phyloP scores from a whole-genome alignment of 139 green algal genomes.

The Picochlorum sp. region DNA sequence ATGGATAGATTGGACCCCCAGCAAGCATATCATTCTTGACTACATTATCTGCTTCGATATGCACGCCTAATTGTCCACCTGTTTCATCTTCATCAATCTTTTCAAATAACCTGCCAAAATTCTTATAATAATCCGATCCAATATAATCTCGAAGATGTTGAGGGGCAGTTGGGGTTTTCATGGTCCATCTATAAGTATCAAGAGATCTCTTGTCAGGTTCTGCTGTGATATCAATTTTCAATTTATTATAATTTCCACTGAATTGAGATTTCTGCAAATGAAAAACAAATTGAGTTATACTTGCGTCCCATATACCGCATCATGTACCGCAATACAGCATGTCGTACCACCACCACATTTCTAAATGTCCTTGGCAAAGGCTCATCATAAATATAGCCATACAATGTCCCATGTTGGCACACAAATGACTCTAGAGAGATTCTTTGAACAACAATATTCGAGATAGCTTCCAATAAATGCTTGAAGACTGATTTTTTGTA shows the following conservation, averaged over 20 bases:
- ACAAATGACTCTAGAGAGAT: constrained; percentile 21
- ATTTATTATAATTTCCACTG: constrained; percentile 38
- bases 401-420: constrained; percentile 14
- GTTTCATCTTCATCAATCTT: not conserved
- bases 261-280: constrained; percentile 28
- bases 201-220: constrained; percentile 39
- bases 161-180: constrained; percentile 39
- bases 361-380: constrained; percentile 21
- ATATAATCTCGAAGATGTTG: constrained; percentile 65
- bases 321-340: not conserved
- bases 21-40: not conserved
- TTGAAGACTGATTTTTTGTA: not conserved
- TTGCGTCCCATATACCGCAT: not conserved
- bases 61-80: constrained; percentile 32
- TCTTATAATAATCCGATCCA: constrained; percentile 3
- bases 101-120: not conserved
- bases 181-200: constrained; percentile 57
- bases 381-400: constrained; percentile 30
- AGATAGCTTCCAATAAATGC: not conserved
- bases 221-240: constrained; percentile 52
- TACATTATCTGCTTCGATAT: constrained; percentile 37
- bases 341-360: constrained; percentile 14
- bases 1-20: not conserved
- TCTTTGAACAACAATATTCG: constrained; percentile 2
- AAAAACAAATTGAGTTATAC: not conserved